Base-by-base conservation (phyloP, 225 moss, liverwort and hornwort species). In the Polytrichum commune region DNA sequence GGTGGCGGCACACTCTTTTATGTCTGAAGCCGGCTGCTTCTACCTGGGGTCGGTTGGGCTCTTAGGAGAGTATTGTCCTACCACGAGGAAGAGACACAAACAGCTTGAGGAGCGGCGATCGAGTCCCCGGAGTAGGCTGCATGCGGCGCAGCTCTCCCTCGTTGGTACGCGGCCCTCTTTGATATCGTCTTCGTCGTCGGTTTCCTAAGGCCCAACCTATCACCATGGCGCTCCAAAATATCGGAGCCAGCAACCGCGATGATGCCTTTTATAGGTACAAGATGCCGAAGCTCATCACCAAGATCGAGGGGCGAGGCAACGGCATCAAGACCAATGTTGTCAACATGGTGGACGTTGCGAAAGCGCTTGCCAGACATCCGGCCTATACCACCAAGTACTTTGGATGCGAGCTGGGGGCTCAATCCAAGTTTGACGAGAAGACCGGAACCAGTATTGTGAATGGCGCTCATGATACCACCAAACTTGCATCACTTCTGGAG, bases 301-400 rank as follows among this genome's bases (percentile, higher is more conserved):
- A 97, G 90, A 97, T 97, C 69, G 97, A 97, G 82, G 97, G 97
- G 63, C 97, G 97, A 76, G 97, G 97, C 55, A 97, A 97, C 74
- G 97, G 97, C 78, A 97, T 97, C 69, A 97, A 97, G 86, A 97
- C 97, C 24, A 97, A 97, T 83, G 88, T 97, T 24, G 97, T 97
- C 29, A 97, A 97, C 72, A 97, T 97, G 97, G 97, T 97, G 69
- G 97, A 97, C 62, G 97, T 97, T 61, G 97, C 97, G 1, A 97
- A 97, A 81, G 97, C 97, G 4, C 78, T 97, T n/a, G 97, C 93
- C 18, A 85, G 97, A 33, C 91, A 90, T 76, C 92, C 97, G 20
- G 68, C 97, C 10, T 97, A 97, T 76, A 97, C 97, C n/a, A 97
- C 97, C 62, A 97, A 97, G 77, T 97, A 94, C 72, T 97, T 97